phyloP scores from a whole-genome alignment of 179 eudicot genomes.

The Carnegiea gigantea region DNA sequence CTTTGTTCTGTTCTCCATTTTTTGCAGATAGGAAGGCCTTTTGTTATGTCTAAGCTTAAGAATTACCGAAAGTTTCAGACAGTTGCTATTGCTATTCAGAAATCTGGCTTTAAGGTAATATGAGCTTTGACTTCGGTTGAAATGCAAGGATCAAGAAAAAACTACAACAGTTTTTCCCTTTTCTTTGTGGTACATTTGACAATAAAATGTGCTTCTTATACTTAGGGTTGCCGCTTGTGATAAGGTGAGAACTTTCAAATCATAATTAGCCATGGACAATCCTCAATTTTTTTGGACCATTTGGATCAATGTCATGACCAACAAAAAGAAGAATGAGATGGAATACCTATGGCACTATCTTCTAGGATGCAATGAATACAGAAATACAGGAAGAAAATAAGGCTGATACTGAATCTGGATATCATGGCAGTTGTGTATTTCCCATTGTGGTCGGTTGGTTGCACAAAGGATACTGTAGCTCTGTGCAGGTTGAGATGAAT shows the following conservation, averaged over 20 bases:
- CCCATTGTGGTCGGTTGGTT: no score
- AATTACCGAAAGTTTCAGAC: slow-evolving; percentile 90
- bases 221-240: background rate
- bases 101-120: slow-evolving; percentile 93
- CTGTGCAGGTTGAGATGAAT: no score
- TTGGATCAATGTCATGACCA: background rate
- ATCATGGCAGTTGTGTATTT: no score
- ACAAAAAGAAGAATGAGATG: no score
- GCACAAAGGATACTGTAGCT: no score
- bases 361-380: no score
- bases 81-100: slow-evolving; percentile 75
- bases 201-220: background rate
- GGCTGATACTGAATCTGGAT: no score
- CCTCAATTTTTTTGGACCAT: background rate
- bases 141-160: background rate
- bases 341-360: no score
- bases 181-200: background rate
- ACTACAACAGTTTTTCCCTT: background rate
- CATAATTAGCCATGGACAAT: background rate
- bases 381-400: no score
- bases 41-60: slow-evolving; percentile 77
- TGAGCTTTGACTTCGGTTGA: background rate
- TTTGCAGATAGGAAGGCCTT: slow-evolving; percentile 80
- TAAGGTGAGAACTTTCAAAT: background rate
- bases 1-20: slow-evolving; percentile 8